A percentile compares a stretch with the other conserved stretches of the same genome.
phyloP scores from a whole-genome alignment of 139 green algal genomes.

The Chloropicon primus region DNA sequence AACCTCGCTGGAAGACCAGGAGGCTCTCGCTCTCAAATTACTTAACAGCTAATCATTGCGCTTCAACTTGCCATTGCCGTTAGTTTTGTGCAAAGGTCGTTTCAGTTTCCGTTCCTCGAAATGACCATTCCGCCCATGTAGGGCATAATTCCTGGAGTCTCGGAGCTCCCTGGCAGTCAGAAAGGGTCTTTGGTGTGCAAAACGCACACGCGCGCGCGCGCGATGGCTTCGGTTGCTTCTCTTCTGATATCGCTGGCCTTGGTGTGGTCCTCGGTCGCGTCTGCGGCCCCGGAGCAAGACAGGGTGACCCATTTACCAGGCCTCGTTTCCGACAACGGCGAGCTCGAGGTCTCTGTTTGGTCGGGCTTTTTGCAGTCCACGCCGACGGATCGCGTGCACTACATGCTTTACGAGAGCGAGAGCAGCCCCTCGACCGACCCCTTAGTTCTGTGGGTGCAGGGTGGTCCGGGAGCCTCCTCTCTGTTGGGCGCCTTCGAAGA shows the following conservation, averaged over 20 bases:
- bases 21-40: neutral
- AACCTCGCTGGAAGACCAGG: neutral
- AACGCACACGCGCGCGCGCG: no score
- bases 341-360: neutral
- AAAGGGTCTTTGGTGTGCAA: no score
- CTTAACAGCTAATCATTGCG: no score
- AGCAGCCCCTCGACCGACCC: neutral
- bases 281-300: neutral
- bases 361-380: neutral
- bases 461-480: constrained; percentile 24
- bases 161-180: no score
- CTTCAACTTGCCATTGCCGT: no score
- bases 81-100: no score
- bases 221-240: no score
- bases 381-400: neutral
- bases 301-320: neutral
- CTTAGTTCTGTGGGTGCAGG: constrained; percentile 31
- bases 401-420: neutral
- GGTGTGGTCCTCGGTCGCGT: neutral
- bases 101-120: no score
- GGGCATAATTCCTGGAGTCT: no score
- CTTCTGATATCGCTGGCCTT: no score
- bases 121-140: no score
- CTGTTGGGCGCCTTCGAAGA: constrained; percentile 29
- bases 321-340: neutral